A percentile compares a stretch with the other conserved stretches of the same genome.
Conservation (phyloP, 345 rosid genomes). For the Microthlaspi erraticum region DNA sequence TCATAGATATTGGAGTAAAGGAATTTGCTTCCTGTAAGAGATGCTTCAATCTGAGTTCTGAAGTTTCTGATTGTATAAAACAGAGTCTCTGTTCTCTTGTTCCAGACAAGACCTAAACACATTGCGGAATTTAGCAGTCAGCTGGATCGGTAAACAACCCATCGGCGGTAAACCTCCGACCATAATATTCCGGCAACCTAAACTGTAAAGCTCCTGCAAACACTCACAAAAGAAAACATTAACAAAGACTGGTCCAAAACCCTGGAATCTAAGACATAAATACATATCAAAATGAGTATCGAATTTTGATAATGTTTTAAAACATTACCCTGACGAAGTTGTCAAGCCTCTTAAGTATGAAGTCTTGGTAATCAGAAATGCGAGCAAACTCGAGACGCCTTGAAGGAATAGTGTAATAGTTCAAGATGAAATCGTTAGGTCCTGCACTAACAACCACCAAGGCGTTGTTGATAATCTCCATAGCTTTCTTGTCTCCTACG, state of each 20-base stretch:
- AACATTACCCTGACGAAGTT: slow-evolving; percentile 46
- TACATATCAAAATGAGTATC: not conserved
- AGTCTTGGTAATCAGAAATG: slow-evolving; percentile 53
- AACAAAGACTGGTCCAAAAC: not conserved
- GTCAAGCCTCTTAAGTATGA: slow-evolving; percentile 42
- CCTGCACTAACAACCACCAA: slow-evolving; percentile 61
- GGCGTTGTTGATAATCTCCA: slow-evolving; percentile 48
- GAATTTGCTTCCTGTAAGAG: slow-evolving; percentile 53
- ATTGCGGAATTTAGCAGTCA: slow-evolving; percentile 38
- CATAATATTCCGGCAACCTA: slow-evolving; percentile 51
- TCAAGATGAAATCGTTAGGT: slow-evolving; percentile 58
- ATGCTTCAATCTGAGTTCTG: slow-evolving; percentile 35
- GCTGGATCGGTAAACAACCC: slow-evolving; percentile 68
- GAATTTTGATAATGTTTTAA: not conserved
- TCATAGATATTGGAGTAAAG: slow-evolving; percentile 47
- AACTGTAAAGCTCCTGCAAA: slow-evolving; percentile 51
- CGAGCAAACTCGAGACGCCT: slow-evolving; percentile 46
- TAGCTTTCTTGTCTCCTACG: slow-evolving; percentile 54
- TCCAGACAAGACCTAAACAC: slow-evolving; percentile 46
- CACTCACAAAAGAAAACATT: not conserved
- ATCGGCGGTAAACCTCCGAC: slow-evolving; percentile 63
- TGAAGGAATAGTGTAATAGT: slow-evolving; percentile 51
- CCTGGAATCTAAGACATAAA: not conserved
- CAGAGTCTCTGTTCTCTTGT: slow-evolving; percentile 55
- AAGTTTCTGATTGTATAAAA: slow-evolving; percentile 56